Percentiles rank a stretch among this genome's conserved stretches.
These are phyloP conservation scores for Micractinium sp. DNA, from an alignment of 139 green algal genomes.

Conservation along the genomic window DNA sequence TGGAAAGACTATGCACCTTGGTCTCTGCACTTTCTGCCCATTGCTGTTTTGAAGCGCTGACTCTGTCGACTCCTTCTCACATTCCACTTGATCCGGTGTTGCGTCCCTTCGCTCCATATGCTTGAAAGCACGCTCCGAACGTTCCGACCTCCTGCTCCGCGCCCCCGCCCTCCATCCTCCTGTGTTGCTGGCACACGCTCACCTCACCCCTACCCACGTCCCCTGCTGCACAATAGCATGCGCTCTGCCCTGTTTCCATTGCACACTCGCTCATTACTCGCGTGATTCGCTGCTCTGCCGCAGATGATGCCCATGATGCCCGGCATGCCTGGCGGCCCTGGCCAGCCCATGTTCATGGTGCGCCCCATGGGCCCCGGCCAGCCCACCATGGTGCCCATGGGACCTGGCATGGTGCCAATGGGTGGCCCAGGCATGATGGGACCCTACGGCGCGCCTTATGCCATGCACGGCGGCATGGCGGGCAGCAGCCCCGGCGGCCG, in stretches of 20 bases:
- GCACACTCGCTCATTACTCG: not conserved
- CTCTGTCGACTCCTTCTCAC: too few relatives aligned
- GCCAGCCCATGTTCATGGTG: conserved; percentile 33
- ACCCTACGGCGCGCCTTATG: too few relatives aligned
- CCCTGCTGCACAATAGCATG: not conserved
- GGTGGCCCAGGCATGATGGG: not conserved
- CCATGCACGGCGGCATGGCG: not conserved
- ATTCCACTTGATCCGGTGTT: not conserved
- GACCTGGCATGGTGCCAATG: not conserved
- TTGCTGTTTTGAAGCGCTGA: too few relatives aligned
- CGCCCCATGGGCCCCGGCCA: conserved; percentile 26
- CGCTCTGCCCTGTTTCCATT: not conserved
- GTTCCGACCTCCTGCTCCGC: not conserved
- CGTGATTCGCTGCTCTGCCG: not conserved
- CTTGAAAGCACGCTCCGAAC: too few relatives aligned
- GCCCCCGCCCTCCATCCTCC: not conserved
- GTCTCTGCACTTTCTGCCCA: too few relatives aligned
- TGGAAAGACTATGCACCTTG: too few relatives aligned
- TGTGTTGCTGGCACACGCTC: not conserved
- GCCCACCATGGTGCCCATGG: conserved; percentile 38
- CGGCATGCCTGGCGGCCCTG: conserved; percentile 3
- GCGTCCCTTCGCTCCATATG: not conserved
- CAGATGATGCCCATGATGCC: conserved; percentile 23
- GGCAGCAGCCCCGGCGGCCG: not conserved
- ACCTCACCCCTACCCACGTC: not conserved